Evolutionary conservation across 495 filamentous ascomycete genomes (phyloP).

Genomic region (Talaromyces trachyspermus): DNA sequence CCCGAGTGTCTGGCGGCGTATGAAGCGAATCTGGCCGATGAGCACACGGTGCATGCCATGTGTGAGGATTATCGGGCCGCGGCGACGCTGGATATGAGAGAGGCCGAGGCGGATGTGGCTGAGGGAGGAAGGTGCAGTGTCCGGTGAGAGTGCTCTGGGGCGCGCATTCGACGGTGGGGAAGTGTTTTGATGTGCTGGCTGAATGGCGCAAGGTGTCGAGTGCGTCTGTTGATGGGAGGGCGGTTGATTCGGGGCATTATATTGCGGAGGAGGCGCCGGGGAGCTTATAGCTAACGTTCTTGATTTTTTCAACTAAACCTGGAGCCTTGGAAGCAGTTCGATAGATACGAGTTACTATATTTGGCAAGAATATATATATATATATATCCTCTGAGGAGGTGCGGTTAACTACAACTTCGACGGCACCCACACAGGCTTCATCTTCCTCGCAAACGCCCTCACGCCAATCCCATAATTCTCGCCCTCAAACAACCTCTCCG

Average conservation of each 20-base stretch:
- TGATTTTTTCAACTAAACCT: conserved; percentile 17
- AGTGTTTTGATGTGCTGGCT: conserved; percentile 22
- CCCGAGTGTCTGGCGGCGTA: conserved; percentile 18
- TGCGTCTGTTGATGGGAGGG: conserved; percentile 18
- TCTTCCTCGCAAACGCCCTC: conserved; percentile 66
- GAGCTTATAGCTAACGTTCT: conserved; percentile 19
- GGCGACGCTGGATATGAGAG: conserved; percentile 28
- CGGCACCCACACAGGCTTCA: conserved; percentile 59
- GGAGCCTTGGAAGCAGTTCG: background rate
- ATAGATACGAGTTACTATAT: too few species aligned
- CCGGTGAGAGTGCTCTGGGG: conserved; percentile 30
- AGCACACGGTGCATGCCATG: conserved; percentile 24
- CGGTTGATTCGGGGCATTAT: conserved; percentile 32
- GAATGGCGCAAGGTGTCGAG: conserved; percentile 28
- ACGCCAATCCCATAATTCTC: conserved; percentile 73
- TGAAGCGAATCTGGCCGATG: conserved; percentile 18
- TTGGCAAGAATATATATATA: too few species aligned
- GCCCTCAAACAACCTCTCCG: conserved; percentile 46
- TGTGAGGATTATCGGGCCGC: conserved; percentile 37
- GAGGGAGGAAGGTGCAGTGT: conserved; percentile 26
- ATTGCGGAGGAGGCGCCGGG: conserved; percentile 33
- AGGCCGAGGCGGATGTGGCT: conserved; percentile 23
- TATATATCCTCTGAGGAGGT: too few species aligned
- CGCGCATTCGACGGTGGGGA: conserved; percentile 25
- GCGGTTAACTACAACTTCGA: conserved; percentile 34